Conservation (phyloP, 768 basidiomycete genomes). For the Coprinopsis strossmayeri region DNA sequence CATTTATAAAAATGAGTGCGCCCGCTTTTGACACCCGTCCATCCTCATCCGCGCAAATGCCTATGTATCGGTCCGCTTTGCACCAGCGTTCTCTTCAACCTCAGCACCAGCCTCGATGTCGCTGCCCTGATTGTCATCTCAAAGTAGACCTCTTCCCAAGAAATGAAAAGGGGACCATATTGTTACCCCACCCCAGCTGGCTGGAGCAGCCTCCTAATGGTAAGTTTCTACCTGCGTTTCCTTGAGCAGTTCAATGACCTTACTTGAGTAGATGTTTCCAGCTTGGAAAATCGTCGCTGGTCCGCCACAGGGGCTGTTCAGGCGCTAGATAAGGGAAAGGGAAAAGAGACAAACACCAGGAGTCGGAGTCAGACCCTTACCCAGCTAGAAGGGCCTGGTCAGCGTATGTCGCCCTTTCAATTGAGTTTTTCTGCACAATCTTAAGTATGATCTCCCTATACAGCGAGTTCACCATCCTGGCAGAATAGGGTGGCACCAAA, state of each 20-base stretch:
- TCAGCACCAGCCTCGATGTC: slow-evolving; percentile 4
- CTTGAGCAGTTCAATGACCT: too few species aligned
- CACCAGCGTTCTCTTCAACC: background rate
- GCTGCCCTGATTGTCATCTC: slow-evolving; percentile 6
- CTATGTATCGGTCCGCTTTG: slow-evolving; percentile 5
- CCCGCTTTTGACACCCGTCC: slow-evolving; percentile 3
- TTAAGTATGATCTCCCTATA: background rate
- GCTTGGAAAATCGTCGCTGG: background rate
- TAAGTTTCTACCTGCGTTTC: too few species aligned
- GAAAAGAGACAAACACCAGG: background rate
- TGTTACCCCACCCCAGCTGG: slow-evolving; percentile 7
- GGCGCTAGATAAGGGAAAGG: slow-evolving; percentile 5
- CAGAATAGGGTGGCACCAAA: background rate
- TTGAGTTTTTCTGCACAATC: background rate
- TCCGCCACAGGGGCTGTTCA: background rate
- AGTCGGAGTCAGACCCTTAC: background rate
- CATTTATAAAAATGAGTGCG: slow-evolving; percentile 9
- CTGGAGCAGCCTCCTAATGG: background rate
- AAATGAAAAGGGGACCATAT: slow-evolving; percentile 1
- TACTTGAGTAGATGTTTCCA: too few species aligned
- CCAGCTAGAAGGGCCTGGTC: slow-evolving; percentile 2
- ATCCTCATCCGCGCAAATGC: slow-evolving; percentile 5
- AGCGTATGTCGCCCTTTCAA: background rate
- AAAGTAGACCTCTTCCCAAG: slow-evolving; percentile 4
- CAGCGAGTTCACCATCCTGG: slow-evolving; percentile 4